Conservation (phyloP, 2,329 filamentous ascomycete genomes). For the Neophaeococcomyces aloes region DNA sequence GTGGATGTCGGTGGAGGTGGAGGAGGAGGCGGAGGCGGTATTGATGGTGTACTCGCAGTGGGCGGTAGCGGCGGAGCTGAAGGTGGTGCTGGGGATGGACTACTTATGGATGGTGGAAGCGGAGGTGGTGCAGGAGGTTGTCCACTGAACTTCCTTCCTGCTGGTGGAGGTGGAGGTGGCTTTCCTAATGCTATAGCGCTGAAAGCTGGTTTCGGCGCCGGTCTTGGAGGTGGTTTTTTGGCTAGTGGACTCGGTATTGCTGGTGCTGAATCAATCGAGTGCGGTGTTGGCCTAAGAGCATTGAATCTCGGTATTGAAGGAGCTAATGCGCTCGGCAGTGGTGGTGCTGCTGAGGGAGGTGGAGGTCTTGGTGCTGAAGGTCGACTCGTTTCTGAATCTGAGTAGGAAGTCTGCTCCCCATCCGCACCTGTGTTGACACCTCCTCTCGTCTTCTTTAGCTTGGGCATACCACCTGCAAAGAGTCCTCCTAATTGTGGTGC, state of each 20-base stretch:
- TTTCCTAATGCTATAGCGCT: conserved; percentile 43
- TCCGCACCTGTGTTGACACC: conserved; percentile 67
- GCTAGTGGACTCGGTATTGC: conserved; percentile 44
- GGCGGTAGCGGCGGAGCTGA: conserved; percentile 33
- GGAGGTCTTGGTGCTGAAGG: conserved; percentile 46
- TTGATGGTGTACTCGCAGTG: conserved; percentile 30
- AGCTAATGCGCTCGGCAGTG: conserved; percentile 44
- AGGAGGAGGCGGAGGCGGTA: conserved; percentile 39
- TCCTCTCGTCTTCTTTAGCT: conserved; percentile 80
- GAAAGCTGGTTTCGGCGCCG: conserved; percentile 49
- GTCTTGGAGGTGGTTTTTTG: conserved; percentile 46
- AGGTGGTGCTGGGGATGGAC: conserved; percentile 34
- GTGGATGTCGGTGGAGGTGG: conserved; percentile 32
- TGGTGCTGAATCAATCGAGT: conserved; percentile 38
- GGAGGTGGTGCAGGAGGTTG: conserved; percentile 41
- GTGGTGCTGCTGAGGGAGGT: conserved; percentile 43
- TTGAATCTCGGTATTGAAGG: conserved; percentile 51
- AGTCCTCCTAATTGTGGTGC: conserved; percentile 77
- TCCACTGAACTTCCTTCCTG: conserved; percentile 40
- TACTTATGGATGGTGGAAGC: conserved; percentile 28
- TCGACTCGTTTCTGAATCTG: conserved; percentile 59
- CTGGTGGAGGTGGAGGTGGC: conserved; percentile 47
- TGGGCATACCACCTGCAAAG: conserved; percentile 91
- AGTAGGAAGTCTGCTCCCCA: conserved; percentile 63
- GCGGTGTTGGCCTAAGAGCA: conserved; percentile 37